Evolutionary conservation across 805 yeast genomes (phyloP).

Genomic region (Cyberlindnera nakhonratchasimensis): DNA sequence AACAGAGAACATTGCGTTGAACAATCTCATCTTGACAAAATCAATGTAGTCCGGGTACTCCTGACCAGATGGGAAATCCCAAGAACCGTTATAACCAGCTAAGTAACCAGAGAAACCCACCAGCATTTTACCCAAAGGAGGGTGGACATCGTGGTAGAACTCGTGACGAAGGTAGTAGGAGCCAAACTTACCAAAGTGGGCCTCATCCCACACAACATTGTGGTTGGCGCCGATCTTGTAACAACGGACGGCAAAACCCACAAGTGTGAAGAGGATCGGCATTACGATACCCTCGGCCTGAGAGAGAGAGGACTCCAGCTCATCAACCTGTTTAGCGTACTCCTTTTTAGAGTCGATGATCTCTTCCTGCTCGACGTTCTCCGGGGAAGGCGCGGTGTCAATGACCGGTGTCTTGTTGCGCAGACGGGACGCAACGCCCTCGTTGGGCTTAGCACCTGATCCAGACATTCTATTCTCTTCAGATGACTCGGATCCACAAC

Average conservation of each 20-base stretch:
- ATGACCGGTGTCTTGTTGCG: constrained; percentile 18
- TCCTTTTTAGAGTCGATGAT: constrained; percentile 22
- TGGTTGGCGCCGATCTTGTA: constrained; percentile 68
- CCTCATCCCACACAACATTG: constrained; percentile 95
- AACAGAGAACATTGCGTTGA: constrained; percentile 82
- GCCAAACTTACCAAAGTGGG: constrained; percentile 96
- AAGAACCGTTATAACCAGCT: constrained; percentile 84
- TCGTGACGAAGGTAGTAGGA: constrained; percentile 85
- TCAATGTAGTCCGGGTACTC: constrained; percentile 74
- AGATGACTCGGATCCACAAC: too few relatives aligned
- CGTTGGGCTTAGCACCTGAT: constrained; percentile 15
- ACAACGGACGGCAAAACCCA: constrained; percentile 73
- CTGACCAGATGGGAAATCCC: constrained; percentile 83
- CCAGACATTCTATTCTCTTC: constrained; percentile 11
- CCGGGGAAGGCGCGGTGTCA: constrained; percentile 1
- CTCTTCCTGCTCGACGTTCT: constrained; percentile 1
- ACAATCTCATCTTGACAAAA: constrained; percentile 80
- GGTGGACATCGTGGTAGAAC: constrained; percentile 95
- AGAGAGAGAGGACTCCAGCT: constrained; percentile 20
- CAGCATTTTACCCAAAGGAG: constrained; percentile 93
- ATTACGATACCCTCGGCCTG: constrained; percentile 38
- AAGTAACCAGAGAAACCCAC: constrained; percentile 84
- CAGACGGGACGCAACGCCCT: constrained; percentile 20
- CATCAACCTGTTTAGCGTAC: constrained; percentile 17
- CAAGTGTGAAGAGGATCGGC: constrained; percentile 61